phyloP scores from a whole-genome alignment of 768 basidiomycete genomes.

The Collybia nuda region DNA sequence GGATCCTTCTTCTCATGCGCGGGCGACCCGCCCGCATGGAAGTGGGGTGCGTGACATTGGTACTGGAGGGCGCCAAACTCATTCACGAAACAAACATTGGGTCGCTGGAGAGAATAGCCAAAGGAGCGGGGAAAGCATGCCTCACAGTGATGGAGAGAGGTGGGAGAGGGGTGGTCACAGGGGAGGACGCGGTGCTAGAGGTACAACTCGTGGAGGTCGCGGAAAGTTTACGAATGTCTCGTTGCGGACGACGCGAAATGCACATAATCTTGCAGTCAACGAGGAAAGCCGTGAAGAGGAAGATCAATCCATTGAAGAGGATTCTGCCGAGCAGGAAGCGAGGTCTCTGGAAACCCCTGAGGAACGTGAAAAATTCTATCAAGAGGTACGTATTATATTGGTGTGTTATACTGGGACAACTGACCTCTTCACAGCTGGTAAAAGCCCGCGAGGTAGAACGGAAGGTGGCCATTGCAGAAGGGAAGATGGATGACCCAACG shows the following conservation, averaged over 20 bases:
- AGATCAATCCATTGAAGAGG: slow-evolving; percentile 25
- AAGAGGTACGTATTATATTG: slow-evolving; percentile 54
- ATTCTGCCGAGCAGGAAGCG: slow-evolving; percentile 36
- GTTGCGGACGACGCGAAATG: slow-evolving; percentile 24
- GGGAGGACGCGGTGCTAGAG: slow-evolving; percentile 45
- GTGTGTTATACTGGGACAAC: slow-evolving; percentile 13
- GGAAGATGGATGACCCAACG: slow-evolving; percentile 85
- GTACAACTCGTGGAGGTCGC: slow-evolving; percentile 30
- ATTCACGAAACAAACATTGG: slow-evolving; percentile 64
- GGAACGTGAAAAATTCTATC: slow-evolving; percentile 68
- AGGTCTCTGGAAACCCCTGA: slow-evolving; percentile 57
- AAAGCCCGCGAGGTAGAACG: slow-evolving; percentile 73
- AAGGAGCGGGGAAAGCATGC: slow-evolving; percentile 31
- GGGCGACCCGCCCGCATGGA: slow-evolving; percentile 15
- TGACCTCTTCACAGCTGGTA: slow-evolving; percentile 49
- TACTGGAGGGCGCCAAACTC: slow-evolving; percentile 26
- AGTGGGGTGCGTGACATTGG: slow-evolving; percentile 7
- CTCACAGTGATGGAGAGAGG: slow-evolving; percentile 46
- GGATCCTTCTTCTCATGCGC: slow-evolving; percentile 17
- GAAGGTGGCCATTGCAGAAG: slow-evolving; percentile 73
- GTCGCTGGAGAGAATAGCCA: slow-evolving; percentile 42
- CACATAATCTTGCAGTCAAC: no score
- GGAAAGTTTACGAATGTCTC: slow-evolving; percentile 42
- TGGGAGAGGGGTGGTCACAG: slow-evolving; percentile 66
- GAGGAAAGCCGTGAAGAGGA: slow-evolving; percentile 15